Percentiles rank a stretch among this genome's conserved stretches.
Conservation (phyloP, 306 rosid genomes). For the Arachis stenosperma region DNA sequence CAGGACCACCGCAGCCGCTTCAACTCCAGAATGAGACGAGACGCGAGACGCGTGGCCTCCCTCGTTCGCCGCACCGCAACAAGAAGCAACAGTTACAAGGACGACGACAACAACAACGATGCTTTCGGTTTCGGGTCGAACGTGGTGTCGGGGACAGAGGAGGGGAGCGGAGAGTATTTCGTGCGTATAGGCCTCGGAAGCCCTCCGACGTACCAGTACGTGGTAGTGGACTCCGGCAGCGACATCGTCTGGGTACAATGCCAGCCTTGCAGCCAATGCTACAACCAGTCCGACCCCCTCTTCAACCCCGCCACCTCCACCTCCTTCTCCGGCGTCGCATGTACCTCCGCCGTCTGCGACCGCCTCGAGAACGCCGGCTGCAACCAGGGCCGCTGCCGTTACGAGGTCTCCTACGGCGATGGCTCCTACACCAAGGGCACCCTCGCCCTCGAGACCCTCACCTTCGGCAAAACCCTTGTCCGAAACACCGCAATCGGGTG, state of each 20-base stretch:
- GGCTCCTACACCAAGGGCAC: conserved; percentile 87
- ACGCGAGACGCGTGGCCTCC: conserved; percentile 51
- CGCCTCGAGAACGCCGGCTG: conserved; percentile 68
- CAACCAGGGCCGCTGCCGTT: conserved; percentile 65
- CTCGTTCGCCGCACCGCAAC: conserved; percentile 40
- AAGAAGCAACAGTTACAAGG: not conserved
- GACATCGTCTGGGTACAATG: conserved; percentile 94
- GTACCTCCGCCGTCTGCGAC: conserved; percentile 65
- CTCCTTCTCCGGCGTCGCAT: conserved; percentile 64
- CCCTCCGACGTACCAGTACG: conserved; percentile 72
- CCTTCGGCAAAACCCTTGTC: conserved; percentile 62
- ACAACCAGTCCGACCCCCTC: conserved; percentile 82
- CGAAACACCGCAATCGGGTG: conserved; percentile 83
- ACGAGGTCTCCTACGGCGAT: conserved; percentile 79
- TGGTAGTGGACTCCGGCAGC: conserved; percentile 88
- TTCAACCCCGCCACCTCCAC: conserved; percentile 80
- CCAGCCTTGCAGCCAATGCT: conserved; percentile 76
- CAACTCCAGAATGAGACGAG: conserved; percentile 59
- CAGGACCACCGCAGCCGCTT: conserved; percentile 36
- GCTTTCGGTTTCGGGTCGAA: conserved; percentile 79
- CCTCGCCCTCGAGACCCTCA: conserved; percentile 78
- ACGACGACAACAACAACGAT: not conserved
- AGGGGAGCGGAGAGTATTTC: conserved; percentile 90
- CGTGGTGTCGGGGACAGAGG: conserved; percentile 76
- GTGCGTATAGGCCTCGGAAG: conserved; percentile 81